Evolutionary conservation across 352 stramenopile species (phyloP), one percentile per base, ranked within the genome.

Genomic region (Globisporangium mamillatum): DNA sequence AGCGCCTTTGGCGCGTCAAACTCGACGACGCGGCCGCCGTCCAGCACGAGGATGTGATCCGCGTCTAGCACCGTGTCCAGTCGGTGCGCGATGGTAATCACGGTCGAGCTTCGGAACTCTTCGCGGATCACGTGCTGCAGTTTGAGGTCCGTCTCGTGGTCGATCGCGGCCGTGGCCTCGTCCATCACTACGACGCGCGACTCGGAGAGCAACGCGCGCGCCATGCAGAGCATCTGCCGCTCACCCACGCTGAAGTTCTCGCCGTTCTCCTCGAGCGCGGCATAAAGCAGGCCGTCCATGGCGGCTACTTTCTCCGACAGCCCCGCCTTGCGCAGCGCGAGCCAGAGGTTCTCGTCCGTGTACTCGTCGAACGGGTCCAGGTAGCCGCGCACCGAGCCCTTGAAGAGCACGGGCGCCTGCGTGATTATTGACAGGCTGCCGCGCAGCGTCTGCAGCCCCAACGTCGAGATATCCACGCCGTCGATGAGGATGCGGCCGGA

Each of bases 41-140:
- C 96, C 68, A 99, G 88, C 8, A 99, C 97, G 46, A 99, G 77
- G 57, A 99, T 95, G 16, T 85, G 84, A 74, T 99, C 96, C 55
- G 93, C 98, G 75, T 99, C 96, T 60, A 99, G 97, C 69, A 99
- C 94, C 20, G 97, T 99, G 67, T 99, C 91, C 20, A 99, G 76
- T 14, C 97, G 86, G 75, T 99, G 97, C 10, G 97, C 97, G 64
- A 99, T 98, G 3, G 97, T 98, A 25, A 99, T 67, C 24, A 99
- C 79, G 1, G 98, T 99, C 56, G 91, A 98, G 44, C 90, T 68
- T 22, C 72, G 65, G 70, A 99, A 99, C 64, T 88, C 84, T 27
- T 78, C 73, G 50, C 84, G 83, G 71, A 99, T 92, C 53, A 95
- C 81, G 8, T 75, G 70, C 78, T 95, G 88, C 25, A 97, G 63